phyloP scores from a whole-genome alignment of 495 filamentous ascomycete genomes.

The Aspergillus campestris region DNA sequence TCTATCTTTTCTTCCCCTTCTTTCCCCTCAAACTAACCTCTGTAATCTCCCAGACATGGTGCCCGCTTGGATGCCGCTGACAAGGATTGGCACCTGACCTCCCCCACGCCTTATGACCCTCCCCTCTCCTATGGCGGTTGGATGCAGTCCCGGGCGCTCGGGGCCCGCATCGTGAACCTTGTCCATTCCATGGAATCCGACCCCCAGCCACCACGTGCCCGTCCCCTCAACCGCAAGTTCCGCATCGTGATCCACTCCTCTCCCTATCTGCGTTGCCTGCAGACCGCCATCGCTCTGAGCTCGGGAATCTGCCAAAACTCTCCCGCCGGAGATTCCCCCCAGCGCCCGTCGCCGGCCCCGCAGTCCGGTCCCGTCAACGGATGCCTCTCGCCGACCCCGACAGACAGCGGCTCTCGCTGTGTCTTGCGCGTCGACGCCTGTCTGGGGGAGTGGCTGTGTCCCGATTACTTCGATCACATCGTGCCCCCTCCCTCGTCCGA shows the following conservation, averaged over 20 bases:
- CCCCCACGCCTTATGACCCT: slow-evolving; percentile 89
- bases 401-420: slow-evolving; percentile 5
- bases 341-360: no score
- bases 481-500: slow-evolving; percentile 78
- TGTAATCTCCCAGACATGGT: slow-evolving; percentile 59
- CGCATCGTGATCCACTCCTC: slow-evolving; percentile 83
- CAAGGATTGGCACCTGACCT: slow-evolving; percentile 91
- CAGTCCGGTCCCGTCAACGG: no score
- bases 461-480: slow-evolving; percentile 87
- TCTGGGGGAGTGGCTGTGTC: slow-evolving; percentile 90
- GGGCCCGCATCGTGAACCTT: slow-evolving; percentile 68
- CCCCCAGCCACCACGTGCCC: slow-evolving; percentile 15
- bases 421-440: slow-evolving; percentile 78
- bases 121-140: slow-evolving; percentile 93
- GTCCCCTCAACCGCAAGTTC: slow-evolving; percentile 12
- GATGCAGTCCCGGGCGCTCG: slow-evolving; percentile 73
- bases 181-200: slow-evolving; percentile 39
- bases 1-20: not conserved
- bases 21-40: slow-evolving; percentile 2
- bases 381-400: no score
- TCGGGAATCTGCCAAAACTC: slow-evolving; percentile 72
- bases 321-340: slow-evolving; percentile 4
- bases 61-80: slow-evolving; percentile 88
- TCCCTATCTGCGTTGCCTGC: slow-evolving; percentile 85
- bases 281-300: slow-evolving; percentile 84